phyloP scores from a whole-genome alignment of 768 basidiomycete species.

The Lactifluus volemus region DNA sequence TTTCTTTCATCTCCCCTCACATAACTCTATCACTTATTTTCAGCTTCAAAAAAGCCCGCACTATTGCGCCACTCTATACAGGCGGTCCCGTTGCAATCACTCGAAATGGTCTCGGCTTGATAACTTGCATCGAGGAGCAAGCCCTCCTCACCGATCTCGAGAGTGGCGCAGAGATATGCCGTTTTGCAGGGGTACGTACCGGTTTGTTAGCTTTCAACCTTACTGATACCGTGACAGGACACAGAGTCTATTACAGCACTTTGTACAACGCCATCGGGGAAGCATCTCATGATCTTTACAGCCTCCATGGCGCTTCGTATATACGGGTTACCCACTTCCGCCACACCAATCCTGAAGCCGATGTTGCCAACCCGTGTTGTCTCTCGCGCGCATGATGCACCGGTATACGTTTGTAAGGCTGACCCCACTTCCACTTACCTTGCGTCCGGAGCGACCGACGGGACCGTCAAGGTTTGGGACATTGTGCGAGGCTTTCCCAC shows the following conservation, averaged over 20 bases:
- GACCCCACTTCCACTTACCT: constrained; percentile 86
- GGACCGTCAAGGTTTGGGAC: constrained; percentile 96
- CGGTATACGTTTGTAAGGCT: constrained; percentile 79
- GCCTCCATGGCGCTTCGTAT: constrained; percentile 73
- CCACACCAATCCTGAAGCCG: constrained; percentile 34
- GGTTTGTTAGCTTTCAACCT: background rate
- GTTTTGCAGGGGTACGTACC: constrained; percentile 72
- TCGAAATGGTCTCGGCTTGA: constrained; percentile 65
- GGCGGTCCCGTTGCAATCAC: constrained; percentile 79
- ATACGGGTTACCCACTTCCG: constrained; percentile 61
- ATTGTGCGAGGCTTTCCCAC: constrained; percentile 81
- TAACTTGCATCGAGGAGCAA: constrained; percentile 84
- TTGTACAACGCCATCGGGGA: constrained; percentile 67
- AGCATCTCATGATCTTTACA: constrained; percentile 72
- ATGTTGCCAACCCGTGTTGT: constrained; percentile 68
- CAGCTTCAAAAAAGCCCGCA: constrained; percentile 70
- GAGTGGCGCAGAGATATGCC: constrained; percentile 65
- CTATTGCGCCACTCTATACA: constrained; percentile 78
- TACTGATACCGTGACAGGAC: constrained; percentile 45
- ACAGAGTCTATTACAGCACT: constrained; percentile 78
- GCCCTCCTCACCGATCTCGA: constrained; percentile 75
- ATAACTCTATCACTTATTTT: background rate
- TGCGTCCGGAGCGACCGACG: constrained; percentile 94
- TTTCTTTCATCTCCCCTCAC: background rate
- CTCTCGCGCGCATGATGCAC: constrained; percentile 84